Conservation (phyloP, 345 rosid species). For the Syzygium oleosum region DNA sequence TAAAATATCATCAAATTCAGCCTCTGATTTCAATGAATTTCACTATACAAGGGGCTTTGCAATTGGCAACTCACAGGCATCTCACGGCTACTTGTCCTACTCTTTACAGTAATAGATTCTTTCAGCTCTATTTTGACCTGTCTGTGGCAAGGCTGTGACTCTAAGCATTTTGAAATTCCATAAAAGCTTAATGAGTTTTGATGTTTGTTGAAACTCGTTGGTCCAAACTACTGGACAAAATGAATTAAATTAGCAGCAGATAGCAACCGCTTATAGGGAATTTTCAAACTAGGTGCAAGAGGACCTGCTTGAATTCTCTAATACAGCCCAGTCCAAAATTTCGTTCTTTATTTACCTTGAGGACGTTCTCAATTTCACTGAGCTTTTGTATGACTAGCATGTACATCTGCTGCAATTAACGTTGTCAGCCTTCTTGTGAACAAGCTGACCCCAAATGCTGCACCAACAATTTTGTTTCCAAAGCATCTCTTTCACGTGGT, state of each 20-base stretch:
- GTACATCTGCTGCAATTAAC: not conserved
- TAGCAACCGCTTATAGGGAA: not conserved
- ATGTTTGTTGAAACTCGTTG: not conserved
- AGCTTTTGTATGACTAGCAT: not conserved
- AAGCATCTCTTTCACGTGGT: not conserved
- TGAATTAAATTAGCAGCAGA: not conserved
- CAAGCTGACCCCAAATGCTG: not conserved
- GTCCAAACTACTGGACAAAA: not conserved
- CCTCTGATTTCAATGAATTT: not conserved
- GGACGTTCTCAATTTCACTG: not conserved
- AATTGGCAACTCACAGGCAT: not conserved
- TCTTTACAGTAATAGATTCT: fast-evolving
- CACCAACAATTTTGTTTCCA: not conserved
- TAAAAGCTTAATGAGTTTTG: not conserved
- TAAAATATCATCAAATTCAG: not conserved
- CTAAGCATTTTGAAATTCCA: not conserved
- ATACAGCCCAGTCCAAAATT: not conserved
- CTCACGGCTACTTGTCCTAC: not conserved
- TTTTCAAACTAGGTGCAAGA: not conserved
- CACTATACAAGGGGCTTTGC: not conserved
- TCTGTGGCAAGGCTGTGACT: not conserved
- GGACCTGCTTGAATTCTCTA: not conserved
- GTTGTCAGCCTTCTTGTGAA: not conserved
- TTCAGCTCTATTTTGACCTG: not conserved
- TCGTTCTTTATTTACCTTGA: not conserved